Evolutionary conservation across 176 grass and related monocot species (phyloP), one percentile per base, ranked within the genome.

Genomic region (Echinochloa phyllopogon): DNA sequence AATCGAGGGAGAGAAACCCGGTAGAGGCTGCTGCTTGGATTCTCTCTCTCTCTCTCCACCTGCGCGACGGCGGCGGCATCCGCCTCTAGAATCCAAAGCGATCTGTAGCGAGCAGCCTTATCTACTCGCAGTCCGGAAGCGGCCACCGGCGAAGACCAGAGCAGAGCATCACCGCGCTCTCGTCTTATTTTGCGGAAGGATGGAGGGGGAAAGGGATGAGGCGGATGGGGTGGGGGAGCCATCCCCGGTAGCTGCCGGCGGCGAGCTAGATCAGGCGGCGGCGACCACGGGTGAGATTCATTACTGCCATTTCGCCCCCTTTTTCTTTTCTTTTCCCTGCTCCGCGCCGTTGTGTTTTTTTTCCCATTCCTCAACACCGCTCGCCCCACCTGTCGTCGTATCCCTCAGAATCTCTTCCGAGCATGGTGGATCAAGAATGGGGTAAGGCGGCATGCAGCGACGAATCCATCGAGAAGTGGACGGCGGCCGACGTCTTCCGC

Each of bases 221-320:
- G 29, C 8, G 47, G 49, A 4, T 53, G 48, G 33, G 23, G 48
- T 37, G 8, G 49, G 18, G 49, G 49, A n/a, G 72, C 9, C 16
- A 38, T 38, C 17, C 17, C 7, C 10, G 17, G 29, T 12, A 29
- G 49, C 49, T 9, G 27, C 49, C 29, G 9, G 49, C 17, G 49
- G 49, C 49, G 47, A 55, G 0, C 8, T 6, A 55, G 29, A 39
- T 75, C 72, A 2, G 29, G 21, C 29, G 18, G 16, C 17, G 49
- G 49, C 47, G 29, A 75, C 49, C 72, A 75, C 29, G 10, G 72
- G 72, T 75, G 49, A 75, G 72, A 53, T 55, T 55, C 17, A 2
- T 75, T 9, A 20, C 17, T 12, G 36, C 4, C 27, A 37, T 38
- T 38, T 18, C 27, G 3, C 6, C 48, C 29, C 49, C 3, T 2